phyloP scores from a whole-genome alignment of 495 filamentous ascomycete species.

The Corynascus novoguineensis region DNA sequence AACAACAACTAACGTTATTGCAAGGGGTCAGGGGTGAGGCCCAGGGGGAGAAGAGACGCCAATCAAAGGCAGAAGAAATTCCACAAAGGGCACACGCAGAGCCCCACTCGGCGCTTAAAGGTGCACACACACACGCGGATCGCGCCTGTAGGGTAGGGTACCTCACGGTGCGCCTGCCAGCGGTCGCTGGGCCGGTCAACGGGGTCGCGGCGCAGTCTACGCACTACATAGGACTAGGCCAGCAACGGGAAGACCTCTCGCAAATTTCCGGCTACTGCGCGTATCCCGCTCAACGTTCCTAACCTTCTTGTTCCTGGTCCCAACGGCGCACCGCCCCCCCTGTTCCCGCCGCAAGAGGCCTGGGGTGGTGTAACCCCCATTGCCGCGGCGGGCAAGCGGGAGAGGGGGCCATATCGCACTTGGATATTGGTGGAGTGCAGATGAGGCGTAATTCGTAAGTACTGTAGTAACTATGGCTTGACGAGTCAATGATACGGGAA shows the following conservation, averaged over 20 bases:
- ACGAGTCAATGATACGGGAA: too few species aligned
- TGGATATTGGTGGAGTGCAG: too few species aligned
- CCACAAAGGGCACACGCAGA: not conserved
- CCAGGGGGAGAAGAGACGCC: too few species aligned
- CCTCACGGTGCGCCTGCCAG: not conserved
- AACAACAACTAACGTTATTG: not conserved
- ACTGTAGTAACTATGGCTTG: too few species aligned
- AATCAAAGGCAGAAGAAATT: not conserved
- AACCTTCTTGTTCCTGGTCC: conserved; percentile 1
- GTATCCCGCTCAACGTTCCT: too few species aligned
- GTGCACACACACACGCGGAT: not conserved
- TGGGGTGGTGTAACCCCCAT: not conserved
- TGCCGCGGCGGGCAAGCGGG: not conserved
- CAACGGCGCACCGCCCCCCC: conserved; percentile 5
- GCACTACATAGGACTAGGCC: not conserved
- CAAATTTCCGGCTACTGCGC: not conserved
- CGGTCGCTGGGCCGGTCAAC: not conserved
- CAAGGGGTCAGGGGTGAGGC: not conserved
- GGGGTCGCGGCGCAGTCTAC: not conserved
- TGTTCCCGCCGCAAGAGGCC: not conserved
- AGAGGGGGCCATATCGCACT: too few species aligned
- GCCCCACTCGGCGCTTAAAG: not conserved
- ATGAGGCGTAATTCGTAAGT: too few species aligned
- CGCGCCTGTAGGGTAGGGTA: not conserved
- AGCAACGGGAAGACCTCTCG: not conserved